Base-by-base conservation (phyloP, 2,329 filamentous ascomycete species). In the Trichophyton simii region DNA sequence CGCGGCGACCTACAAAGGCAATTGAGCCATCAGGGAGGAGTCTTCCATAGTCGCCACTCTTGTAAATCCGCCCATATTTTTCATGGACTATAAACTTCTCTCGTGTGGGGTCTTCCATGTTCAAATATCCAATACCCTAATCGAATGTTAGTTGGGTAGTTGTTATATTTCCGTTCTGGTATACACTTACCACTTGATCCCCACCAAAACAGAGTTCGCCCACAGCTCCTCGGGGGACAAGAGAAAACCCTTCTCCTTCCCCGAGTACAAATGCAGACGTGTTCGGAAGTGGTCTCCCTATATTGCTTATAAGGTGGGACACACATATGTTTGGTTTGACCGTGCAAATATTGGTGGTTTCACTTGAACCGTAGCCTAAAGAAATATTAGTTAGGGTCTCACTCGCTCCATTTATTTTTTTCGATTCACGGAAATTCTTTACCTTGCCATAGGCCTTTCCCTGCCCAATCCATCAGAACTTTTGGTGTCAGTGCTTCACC, bases 171-270 rank as follows among this genome's bases (percentile, higher is more conserved):
- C 15, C 18, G 9, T 60, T 41, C 38, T 31, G 11, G 9, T 5
- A 20, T 11, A 22, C 15, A 65, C 72, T 65, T 66, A 84, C 85
- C 3, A 96, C 83, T 73, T 96, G 91, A 57, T 88, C 83, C 9
- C 91, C 91, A 13, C 89, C 90, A 71, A 95, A 94, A 68, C 88
- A 95, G 5, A 95, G 79, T 71, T 96, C 91, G 9, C 91, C 91
- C 15, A 89, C 77, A 64, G 83, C 87, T 2, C 90, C 89, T 5
- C 82, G 71, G 0, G 89, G 89, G 0, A 91, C 75, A 0, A 83
- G 68, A 0, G 80, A 72, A 3, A 84, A 78, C 0, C 69, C 68
- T 1, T 74, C 69, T 3, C 74, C 73, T 2, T 70, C 66, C 15
- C 71, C 69, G 15, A 87, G 71, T 1, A 95, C 83, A 62, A 90